Evolutionary conservation across 1,284 basidiomycete species (phyloP), one percentile per base, ranked within the genome.

Genomic region (Ceratobasidium sp.): DNA sequence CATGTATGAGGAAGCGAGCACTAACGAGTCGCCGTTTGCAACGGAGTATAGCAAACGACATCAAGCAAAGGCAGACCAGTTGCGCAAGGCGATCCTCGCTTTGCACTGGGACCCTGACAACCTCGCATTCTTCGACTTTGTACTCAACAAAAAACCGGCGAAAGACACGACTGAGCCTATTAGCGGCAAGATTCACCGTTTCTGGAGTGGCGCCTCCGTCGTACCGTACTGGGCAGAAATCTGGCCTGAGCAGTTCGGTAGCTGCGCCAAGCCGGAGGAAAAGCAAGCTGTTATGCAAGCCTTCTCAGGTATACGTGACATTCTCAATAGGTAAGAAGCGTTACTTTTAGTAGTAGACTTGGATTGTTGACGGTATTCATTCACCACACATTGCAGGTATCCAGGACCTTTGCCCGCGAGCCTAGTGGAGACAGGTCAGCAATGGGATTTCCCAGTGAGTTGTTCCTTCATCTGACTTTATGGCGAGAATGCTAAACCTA

Each of bases 161-260:
- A 28, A 20, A 18, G 33, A 10, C 6, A 84, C 91, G 61, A 91
- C 90, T 2, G 89, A 90, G 2, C 91, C 89, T 7, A 90, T 92
- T 75, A 92, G 91, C 79, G 60, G 72, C 23, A 42, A 49, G 28
- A 64, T 40, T 26, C 28, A 49, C n/a, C 83, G 83, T 28, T 84
- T 95, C 66, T 96, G 92, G 86, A 91, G 89, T n/a, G 88, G 87
- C 0, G 95, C 94, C 1, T 91, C 91, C 0, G 95, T 94, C 85
- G 97, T 95, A 84, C 95, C 96, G 0, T 87, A 94, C 64, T 97
- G 97, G 97, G 93, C 89, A 72, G 93, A 91, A 33, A 95, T 98
- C 82, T 87, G 95, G 67, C 96, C 96, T 0, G 83, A 89, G n/a
- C 84, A 90, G 18, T 83, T 85, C 23, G 91, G 90, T 28, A 83